These are phyloP conservation scores for Cajanus cajan DNA, from an alignment of 306 rosid genomes.

Conservation along the genomic window DNA sequence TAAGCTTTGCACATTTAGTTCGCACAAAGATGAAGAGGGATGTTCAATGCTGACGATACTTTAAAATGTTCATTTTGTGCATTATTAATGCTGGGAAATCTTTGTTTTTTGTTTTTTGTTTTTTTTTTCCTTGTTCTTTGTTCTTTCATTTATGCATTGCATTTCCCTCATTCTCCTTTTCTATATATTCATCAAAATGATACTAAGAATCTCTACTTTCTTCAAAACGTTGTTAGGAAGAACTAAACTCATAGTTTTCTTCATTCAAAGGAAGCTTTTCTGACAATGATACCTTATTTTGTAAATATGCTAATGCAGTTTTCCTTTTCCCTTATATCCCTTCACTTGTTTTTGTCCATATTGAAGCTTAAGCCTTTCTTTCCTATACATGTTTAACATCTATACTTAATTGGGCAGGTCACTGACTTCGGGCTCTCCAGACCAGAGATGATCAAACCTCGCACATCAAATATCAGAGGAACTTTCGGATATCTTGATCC, in stretches of 20 bases:
- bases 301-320: not conserved
- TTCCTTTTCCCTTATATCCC: not conserved
- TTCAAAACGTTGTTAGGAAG: no score
- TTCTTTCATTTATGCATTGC: not conserved
- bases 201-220: no score
- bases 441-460: constrained; percentile 42
- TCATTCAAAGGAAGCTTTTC: not conserved
- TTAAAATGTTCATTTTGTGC: not conserved
- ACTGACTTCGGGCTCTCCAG: constrained; percentile 53
- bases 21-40: constrained; percentile 3
- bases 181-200: constrained; percentile 3
- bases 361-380: not conserved
- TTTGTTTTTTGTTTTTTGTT: not conserved
- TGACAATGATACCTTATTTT: not conserved
- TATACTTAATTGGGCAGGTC: constrained; percentile 33
- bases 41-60: not conserved
- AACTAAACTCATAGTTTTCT: not conserved
- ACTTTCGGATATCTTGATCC: constrained; percentile 51
- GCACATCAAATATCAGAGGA: constrained; percentile 35
- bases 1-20: constrained; percentile 36
- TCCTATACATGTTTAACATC: not conserved
- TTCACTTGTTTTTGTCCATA: not conserved
- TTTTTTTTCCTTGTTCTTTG: not conserved
- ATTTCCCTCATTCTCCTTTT: not conserved
- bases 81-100: not conserved